A percentile compares a stretch with the other conserved stretches of the same genome.
These are phyloP conservation scores for Fusarium pilosicola DNA, from an alignment of 2,329 filamentous ascomycete genomes.

Conservation along the genomic window DNA sequence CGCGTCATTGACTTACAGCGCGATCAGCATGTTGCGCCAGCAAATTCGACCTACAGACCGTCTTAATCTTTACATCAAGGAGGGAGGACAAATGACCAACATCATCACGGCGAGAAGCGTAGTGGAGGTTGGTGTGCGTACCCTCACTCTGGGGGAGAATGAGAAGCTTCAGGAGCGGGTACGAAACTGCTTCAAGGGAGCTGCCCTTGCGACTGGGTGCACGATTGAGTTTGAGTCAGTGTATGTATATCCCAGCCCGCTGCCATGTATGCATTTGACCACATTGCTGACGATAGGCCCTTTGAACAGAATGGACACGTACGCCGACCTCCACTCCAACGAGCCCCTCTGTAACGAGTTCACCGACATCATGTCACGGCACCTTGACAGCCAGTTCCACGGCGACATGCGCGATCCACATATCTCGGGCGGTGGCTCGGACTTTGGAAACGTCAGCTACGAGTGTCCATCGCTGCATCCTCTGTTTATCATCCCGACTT, in stretches of 20 bases:
- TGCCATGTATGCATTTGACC: rapidly evolving
- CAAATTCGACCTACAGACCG: background rate
- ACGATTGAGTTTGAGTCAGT: background rate
- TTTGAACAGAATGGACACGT: background rate
- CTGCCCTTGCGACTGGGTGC: background rate
- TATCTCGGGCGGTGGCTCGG: background rate
- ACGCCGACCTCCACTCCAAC: background rate
- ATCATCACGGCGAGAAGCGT: background rate
- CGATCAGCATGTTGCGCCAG: background rate
- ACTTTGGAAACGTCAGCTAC: background rate
- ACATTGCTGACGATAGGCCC: rapidly evolving
- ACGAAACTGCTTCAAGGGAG: background rate
- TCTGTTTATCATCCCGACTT: background rate
- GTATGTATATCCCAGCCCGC: background rate
- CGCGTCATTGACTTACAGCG: background rate
- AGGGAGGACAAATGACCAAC: background rate
- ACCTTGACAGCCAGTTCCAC: background rate
- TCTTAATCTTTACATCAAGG: background rate
- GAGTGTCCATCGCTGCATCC: background rate
- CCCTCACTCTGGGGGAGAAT: background rate
- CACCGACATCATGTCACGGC: background rate
- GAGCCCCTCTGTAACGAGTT: background rate
- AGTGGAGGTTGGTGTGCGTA: background rate
- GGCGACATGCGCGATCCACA: background rate
- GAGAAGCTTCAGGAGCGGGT: background rate